These are phyloP conservation scores for Torrubiella hemipterigena DNA, from an alignment of 2,329 filamentous ascomycete species.

Conservation along the genomic window DNA sequence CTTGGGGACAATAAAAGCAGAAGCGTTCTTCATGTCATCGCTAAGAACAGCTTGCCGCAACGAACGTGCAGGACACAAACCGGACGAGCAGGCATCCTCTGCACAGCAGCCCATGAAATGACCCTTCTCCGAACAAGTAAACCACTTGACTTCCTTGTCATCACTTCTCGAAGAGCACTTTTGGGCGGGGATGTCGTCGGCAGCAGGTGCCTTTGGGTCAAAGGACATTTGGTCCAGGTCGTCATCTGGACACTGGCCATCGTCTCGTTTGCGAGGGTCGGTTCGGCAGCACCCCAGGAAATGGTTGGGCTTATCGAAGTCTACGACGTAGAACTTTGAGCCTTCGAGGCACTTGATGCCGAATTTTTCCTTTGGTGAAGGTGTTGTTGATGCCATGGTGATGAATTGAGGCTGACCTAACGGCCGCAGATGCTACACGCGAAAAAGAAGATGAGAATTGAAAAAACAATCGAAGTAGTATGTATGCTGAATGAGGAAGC, in stretches of 20 bases:
- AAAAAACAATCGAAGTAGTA: no score
- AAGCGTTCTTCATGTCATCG: constrained; percentile 5
- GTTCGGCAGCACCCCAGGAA: constrained; percentile 31
- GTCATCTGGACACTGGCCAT: constrained; percentile 19
- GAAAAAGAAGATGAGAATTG: no score
- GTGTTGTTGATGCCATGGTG: no score
- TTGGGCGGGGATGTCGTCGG: constrained; percentile 17
- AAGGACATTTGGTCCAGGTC: constrained; percentile 17
- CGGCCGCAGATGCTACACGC: no score
- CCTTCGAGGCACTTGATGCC: constrained; percentile 18
- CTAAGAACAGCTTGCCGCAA: constrained; percentile 15
- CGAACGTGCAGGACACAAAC: constrained; percentile 12
- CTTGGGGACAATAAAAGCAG: background rate
- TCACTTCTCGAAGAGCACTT: constrained; percentile 16
- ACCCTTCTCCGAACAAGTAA: constrained; percentile 16
- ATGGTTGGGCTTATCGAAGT: constrained; percentile 13
- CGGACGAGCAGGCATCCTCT: constrained; percentile 10
- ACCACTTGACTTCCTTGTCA: constrained; percentile 16
- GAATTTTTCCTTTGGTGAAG: constrained; percentile 7
- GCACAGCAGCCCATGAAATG: constrained; percentile 27
- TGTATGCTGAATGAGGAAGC: no score
- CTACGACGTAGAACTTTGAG: constrained; percentile 24
- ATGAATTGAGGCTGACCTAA: no score
- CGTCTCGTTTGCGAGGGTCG: constrained; percentile 16
- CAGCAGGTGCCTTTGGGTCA: constrained; percentile 10